These are phyloP conservation scores for Coniochaeta sp. DNA, from an alignment of 2,329 filamentous ascomycete genomes.

Conservation along the genomic window DNA sequence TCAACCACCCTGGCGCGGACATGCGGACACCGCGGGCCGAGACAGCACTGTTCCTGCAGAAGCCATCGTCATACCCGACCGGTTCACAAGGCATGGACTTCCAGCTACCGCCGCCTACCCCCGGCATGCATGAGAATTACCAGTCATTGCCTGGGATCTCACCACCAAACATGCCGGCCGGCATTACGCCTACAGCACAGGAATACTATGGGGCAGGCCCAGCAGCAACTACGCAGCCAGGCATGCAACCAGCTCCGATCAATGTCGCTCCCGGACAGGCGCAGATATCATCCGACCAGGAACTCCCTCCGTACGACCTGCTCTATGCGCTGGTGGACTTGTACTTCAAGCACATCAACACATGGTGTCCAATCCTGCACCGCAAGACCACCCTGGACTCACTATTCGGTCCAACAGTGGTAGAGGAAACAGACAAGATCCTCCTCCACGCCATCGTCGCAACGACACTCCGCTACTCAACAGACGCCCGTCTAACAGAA, in stretches of 20 bases:
- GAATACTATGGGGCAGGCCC: slow-evolving; percentile 38
- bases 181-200: slow-evolving; percentile 34
- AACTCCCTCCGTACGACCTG: slow-evolving; percentile 68
- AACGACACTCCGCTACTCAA: slow-evolving; percentile 78
- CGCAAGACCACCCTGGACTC: slow-evolving; percentile 73
- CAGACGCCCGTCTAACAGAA: slow-evolving; percentile 65
- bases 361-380: slow-evolving; percentile 87
- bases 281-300: slow-evolving; percentile 49
- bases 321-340: slow-evolving; percentile 67
- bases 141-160: slow-evolving; percentile 33
- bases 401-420: slow-evolving; percentile 67
- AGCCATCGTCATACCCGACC: slow-evolving; percentile 42
- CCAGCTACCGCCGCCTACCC: slow-evolving; percentile 36
- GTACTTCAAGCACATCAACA: slow-evolving; percentile 75
- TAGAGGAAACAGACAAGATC: slow-evolving; percentile 77
- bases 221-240: slow-evolving; percentile 16
- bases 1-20: slow-evolving; percentile 38
- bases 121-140: slow-evolving; percentile 42
- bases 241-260: slow-evolving; percentile 52
- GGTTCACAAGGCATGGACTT: slow-evolving; percentile 43
- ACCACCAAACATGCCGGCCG: slow-evolving; percentile 23
- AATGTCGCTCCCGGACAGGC: slow-evolving; percentile 42
- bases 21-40: slow-evolving; percentile 49
- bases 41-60: slow-evolving; percentile 55
- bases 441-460: slow-evolving; percentile 84